Base-by-base conservation (phyloP, 2,329 filamentous ascomycete genomes). In the Colletotrichum eremochloae region DNA sequence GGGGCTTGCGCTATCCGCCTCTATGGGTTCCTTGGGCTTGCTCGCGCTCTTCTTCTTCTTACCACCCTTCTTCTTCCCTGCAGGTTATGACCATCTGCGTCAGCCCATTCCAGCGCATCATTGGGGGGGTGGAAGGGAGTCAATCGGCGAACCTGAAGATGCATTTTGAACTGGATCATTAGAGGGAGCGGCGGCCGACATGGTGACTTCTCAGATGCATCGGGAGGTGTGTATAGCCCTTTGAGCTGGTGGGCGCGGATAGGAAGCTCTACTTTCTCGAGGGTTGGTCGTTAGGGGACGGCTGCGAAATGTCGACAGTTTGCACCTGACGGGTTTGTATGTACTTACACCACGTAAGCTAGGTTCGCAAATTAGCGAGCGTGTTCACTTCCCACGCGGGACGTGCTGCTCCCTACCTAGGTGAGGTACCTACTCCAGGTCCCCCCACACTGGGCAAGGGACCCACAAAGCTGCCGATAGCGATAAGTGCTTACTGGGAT, bases 21-120 rank as follows among this genome's bases (percentile, higher is more conserved):
- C 80, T 61, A 78, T 74, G 14, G 81, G 74, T 29, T 84, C 82
- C 76, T 86, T 87, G 69, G 81, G 79, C 79, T 86, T 88, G 78
- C 81, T 82, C 56, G 83, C 83, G 76, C 86, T 88, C 84, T 87
- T 89, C 83, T 88, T 90, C 81, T 89, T 90, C 76, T 87, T 89
- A 77, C 85, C 87, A 79, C 85, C 87, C 82, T 88, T 90, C 82
- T 88, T 90, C 81, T 86, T 88, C 76, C 82, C 83, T 84, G 78
- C 71, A 76, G 60, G 29, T 29, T 29, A 29, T 31, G 36, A 2
- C 40, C 46, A 9, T 18, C 52, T 20, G 33, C 20, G 61, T 72
- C 62, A 72, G 70, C 67, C 9, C 38, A 52, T 18, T 20, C 55
- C 42, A 56, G 56, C 40, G 67, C 67, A 48, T 46, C 50, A 63